phyloP scores from a whole-genome alignment of 2,329 filamentous ascomycete species.

The Neurospora sp. region DNA sequence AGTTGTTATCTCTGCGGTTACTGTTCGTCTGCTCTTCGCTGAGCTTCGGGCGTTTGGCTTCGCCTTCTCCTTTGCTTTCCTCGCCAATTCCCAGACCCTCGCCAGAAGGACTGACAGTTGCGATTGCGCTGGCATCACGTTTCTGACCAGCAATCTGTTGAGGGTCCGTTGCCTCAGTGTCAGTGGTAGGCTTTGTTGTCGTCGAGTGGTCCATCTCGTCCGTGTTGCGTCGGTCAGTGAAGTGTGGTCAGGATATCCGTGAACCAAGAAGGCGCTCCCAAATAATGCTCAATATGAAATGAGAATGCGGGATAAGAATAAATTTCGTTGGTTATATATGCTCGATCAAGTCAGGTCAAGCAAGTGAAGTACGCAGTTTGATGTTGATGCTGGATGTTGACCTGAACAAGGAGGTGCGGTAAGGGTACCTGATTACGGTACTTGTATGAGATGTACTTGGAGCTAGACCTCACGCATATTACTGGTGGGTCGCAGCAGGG shows the following conservation, averaged over 20 bases:
- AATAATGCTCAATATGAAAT: not conserved
- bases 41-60: slow-evolving; percentile 1
- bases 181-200: not conserved
- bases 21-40: not conserved
- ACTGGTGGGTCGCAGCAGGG: not conserved
- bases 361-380: not conserved
- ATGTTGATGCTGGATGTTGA: not conserved
- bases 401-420: not conserved
- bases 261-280: not conserved
- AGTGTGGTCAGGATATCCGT: not conserved
- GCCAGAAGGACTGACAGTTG: not conserved
- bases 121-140: not conserved
- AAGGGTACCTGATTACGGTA: not conserved
- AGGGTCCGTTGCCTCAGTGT: not conserved
- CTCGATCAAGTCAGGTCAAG: not conserved
- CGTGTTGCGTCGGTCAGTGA: not conserved
- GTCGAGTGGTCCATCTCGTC: not conserved
- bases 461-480: not conserved
- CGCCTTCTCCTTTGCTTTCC: not conserved
- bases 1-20: not conserved
- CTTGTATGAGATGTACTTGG: not conserved
- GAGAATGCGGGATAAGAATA: not conserved
- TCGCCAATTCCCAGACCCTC: not conserved
- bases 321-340: not conserved
- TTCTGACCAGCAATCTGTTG: not conserved